phyloP scores from a whole-genome alignment of 306 rosid genomes.

The Abrus precatorius region DNA sequence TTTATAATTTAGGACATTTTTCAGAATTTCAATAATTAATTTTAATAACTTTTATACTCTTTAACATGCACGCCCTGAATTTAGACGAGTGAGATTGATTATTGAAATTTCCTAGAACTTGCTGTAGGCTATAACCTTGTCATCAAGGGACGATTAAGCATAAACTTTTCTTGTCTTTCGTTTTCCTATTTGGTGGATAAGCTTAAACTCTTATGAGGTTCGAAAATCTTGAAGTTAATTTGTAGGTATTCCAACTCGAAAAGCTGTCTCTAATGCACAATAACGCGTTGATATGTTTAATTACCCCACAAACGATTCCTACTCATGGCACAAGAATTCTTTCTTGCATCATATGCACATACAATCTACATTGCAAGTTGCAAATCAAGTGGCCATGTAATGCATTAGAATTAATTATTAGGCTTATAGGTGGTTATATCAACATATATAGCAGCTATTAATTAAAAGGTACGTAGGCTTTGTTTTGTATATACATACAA shows the following conservation, averaged over 20 bases:
- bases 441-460: constrained; percentile 1
- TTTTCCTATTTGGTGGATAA: background rate
- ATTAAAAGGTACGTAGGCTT: constrained; percentile 30
- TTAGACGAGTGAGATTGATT: background rate
- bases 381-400: constrained; percentile 4
- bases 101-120: background rate
- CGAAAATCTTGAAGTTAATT: background rate
- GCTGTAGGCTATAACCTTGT: constrained; percentile 2
- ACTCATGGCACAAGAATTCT: background rate
- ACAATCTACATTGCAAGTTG: constrained; percentile 15
- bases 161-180: background rate
- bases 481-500: background rate
- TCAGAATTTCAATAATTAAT: background rate
- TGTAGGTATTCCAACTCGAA: background rate
- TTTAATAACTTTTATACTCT: background rate
- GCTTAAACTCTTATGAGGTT: background rate
- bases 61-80: background rate
- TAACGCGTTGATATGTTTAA: constrained; percentile 16
- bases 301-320: background rate
- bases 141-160: background rate
- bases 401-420: background rate
- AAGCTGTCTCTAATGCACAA: background rate
- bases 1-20: background rate
- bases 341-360: background rate
- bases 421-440: background rate